Evolutionary conservation across 1,139 yeast genomes (phyloP).

Genomic region (Yamadazyma triangularis): DNA sequence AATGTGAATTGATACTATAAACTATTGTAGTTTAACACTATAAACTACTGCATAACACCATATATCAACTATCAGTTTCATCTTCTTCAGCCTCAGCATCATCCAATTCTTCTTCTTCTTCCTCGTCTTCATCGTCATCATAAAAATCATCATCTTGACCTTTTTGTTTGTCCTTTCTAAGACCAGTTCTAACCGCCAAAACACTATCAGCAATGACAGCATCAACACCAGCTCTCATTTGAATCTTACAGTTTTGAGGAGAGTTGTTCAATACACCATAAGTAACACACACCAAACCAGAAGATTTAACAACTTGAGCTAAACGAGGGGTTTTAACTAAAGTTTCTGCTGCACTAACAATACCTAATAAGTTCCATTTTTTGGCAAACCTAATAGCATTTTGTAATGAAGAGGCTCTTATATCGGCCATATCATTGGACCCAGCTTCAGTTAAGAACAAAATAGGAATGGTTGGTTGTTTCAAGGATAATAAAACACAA

Average conservation of each 20-base stretch:
- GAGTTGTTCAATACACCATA: constrained; percentile 84
- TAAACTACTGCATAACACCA: no score
- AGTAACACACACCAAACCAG: constrained; percentile 90
- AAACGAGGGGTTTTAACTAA: constrained; percentile 83
- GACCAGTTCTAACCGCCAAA: constrained; percentile 83
- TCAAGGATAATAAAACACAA: constrained; percentile 77
- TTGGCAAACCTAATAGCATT: constrained; percentile 89
- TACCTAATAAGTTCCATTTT: constrained; percentile 88
- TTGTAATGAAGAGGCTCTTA: constrained; percentile 82
- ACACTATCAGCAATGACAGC: constrained; percentile 97
- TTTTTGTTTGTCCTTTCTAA: constrained; percentile 34
- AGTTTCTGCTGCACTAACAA: constrained; percentile 86
- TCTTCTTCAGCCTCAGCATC: no score
- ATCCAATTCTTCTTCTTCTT: neutral
- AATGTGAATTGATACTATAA: no score
- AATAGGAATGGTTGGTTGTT: constrained; percentile 91
- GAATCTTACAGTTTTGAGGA: constrained; percentile 79
- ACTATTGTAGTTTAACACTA: no score
- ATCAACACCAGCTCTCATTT: constrained; percentile 93
- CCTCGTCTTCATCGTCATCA: constrained; percentile 4
- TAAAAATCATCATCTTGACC: constrained; percentile 1
- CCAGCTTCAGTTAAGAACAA: constrained; percentile 89
- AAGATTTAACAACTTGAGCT: constrained; percentile 81
- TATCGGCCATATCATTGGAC: constrained; percentile 77
- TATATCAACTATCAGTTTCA: no score